Base-by-base conservation (phyloP, 179 eudicot genomes). In the Beta lomatogona region DNA sequence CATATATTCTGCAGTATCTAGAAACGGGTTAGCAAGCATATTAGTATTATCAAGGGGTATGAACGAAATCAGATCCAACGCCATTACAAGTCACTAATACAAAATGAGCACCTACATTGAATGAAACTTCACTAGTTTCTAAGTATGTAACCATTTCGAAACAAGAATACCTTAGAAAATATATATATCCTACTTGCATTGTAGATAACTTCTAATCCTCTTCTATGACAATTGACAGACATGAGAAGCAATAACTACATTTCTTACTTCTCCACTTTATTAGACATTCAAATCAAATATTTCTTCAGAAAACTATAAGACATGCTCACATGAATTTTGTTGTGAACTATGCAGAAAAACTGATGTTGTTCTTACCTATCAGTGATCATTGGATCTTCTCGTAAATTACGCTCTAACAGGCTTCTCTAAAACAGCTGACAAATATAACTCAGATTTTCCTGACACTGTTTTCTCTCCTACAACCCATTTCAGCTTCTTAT, bases 401-500 rank as follows among this genome's bases (percentile, higher is more conserved):
- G 41, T 50, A 57, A 82, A 57, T 80, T 83, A 92, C 68, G 82
- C 91, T 88, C 98, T 91, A 11, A 91, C 93, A 66, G 98, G 97
- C 85, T 96, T 96, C 82, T 96, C 93, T 21, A 94, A 86, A 82
- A 94, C 97, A 88, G 99, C 97, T 52, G 98, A 96, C 83, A 96
- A 82, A 85, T 91, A 93, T 50, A 94, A 86, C 86, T 94, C 93
- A 2, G 95, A 85, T 73, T 89, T 90, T 22, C 90, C 95, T 6
- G 90, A 69, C 4, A 88, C 93, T 0, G 76, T 75, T 86, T 89
- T 94, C 88, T 94, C 99, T 6, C 98, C 99, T 76, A 94, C 92
- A 78, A 93, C 90, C 99, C 99, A 96, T 85, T 96, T 96, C 84
- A 96, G 82, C 85, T 96, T 96, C 86, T 93, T 96, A 85, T 91